phyloP scores from a whole-genome alignment of 2,329 filamentous ascomycete genomes.

The Colletotrichum musicola region DNA sequence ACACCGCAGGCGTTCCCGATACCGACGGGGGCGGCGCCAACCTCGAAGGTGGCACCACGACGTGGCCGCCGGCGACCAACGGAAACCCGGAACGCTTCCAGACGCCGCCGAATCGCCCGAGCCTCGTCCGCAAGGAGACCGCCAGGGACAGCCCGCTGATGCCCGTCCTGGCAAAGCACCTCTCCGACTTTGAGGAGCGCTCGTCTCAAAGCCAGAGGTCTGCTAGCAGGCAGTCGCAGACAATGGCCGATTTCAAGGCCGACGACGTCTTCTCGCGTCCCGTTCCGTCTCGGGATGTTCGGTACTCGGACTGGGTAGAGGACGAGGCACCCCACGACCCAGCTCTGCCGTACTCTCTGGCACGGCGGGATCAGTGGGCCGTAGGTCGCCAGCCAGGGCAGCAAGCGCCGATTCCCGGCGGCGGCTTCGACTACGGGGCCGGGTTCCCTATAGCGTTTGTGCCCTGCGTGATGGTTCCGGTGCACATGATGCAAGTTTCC shows the following conservation, averaged over 20 bases:
- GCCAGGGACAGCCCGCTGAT: constrained; percentile 1
- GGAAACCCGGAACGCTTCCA: background rate
- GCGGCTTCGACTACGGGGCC: background rate
- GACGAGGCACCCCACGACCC: background rate
- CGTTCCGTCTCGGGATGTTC: background rate
- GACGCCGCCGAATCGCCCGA: background rate
- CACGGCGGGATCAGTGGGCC: background rate
- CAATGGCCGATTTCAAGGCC: background rate
- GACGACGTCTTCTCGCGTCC: background rate
- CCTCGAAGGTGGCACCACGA: background rate
- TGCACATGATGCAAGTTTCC: constrained; percentile 1
- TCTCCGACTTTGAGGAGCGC: constrained; percentile 17
- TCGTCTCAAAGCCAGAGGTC: background rate
- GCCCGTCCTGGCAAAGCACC: background rate
- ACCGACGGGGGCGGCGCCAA: background rate
- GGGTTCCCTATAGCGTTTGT: constrained; percentile 13
- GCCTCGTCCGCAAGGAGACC: background rate
- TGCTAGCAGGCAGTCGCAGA: background rate
- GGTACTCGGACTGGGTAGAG: background rate
- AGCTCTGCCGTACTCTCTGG: background rate
- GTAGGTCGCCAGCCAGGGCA: background rate
- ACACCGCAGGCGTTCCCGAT: background rate
- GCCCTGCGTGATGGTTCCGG: constrained; percentile 7
- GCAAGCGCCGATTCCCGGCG: background rate
- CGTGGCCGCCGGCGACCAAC: background rate